Conservation (phyloP, 176 grass and related monocot species). For the Canna indica region DNA sequence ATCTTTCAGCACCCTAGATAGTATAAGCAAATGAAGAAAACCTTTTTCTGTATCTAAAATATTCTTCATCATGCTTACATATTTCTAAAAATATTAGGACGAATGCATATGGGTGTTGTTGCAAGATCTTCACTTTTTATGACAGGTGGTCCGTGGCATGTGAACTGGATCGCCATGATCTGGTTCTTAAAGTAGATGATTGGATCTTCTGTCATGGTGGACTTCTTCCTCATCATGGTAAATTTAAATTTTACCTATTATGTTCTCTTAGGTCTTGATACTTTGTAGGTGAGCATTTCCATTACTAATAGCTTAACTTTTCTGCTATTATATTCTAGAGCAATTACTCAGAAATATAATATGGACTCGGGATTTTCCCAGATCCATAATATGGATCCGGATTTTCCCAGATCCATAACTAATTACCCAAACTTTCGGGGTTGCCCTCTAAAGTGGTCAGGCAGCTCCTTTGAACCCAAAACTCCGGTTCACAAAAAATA, state of each 20-base stretch:
- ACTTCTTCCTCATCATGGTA: conserved; percentile 95
- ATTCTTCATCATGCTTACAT: conserved; percentile 39
- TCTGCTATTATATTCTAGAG: not conserved
- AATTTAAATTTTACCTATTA: not conserved
- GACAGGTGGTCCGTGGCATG: conserved; percentile 51
- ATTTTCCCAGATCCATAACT: too few relatives aligned
- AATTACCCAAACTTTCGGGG: too few relatives aligned
- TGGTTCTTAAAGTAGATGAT: conserved; percentile 73
- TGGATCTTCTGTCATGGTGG: conserved; percentile 97
- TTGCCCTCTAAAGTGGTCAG: too few relatives aligned
- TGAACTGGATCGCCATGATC: conserved; percentile 62
- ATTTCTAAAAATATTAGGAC: conserved; percentile 46
- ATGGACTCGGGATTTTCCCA: too few relatives aligned
- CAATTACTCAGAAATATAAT: too few relatives aligned
- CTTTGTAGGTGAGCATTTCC: not conserved
- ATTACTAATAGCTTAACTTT: not conserved
- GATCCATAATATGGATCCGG: too few relatives aligned
- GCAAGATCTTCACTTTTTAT: conserved; percentile 75
- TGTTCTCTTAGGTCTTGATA: not conserved
- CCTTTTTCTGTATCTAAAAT: conserved; percentile 32
- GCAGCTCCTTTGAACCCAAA: too few relatives aligned
- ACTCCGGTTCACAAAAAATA: too few relatives aligned
- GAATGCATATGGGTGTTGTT: conserved; percentile 61
- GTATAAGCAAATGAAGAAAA: not conserved
- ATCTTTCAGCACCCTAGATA: not conserved